Percentiles rank a stretch among this genome's conserved stretches.
Evolutionary conservation across 2,329 filamentous ascomycete species (phyloP).

Genomic region (Xylaria sp.): DNA sequence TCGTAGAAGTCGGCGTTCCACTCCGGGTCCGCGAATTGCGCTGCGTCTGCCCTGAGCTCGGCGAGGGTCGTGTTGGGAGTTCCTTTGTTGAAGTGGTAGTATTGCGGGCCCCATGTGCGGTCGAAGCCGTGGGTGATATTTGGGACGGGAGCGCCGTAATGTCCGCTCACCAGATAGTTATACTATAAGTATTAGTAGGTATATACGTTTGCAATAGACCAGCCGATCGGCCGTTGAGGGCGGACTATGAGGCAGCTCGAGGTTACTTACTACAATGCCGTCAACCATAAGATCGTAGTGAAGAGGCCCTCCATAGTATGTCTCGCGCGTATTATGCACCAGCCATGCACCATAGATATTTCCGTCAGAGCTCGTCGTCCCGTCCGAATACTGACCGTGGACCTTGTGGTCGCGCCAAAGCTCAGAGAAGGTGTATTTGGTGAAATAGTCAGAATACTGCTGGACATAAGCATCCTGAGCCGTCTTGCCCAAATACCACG

Average conservation of each 20-base stretch:
- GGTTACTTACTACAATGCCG: constrained; percentile 58
- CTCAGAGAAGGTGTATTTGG: constrained; percentile 72
- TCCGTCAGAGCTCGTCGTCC: constrained; percentile 61
- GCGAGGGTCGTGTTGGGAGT: constrained; percentile 57
- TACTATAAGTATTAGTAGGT: too few relatives aligned
- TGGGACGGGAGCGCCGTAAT: constrained; percentile 67
- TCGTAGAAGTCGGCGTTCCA: constrained; percentile 74
- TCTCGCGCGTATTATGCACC: constrained; percentile 72
- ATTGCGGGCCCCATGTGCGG: constrained; percentile 71
- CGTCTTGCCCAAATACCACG: constrained; percentile 67
- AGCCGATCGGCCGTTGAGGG: not conserved
- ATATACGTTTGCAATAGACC: too few relatives aligned
- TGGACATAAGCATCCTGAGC: constrained; percentile 66
- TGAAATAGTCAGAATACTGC: constrained; percentile 61
- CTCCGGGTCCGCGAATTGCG: constrained; percentile 59
- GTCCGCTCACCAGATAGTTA: constrained; percentile 61
- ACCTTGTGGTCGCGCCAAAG: constrained; percentile 65
- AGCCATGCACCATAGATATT: constrained; percentile 70
- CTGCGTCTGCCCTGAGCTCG: constrained; percentile 65
- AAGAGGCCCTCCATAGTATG: constrained; percentile 70
- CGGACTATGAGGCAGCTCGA: not conserved
- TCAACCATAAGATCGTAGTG: constrained; percentile 73
- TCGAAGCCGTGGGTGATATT: constrained; percentile 74
- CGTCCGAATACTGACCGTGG: constrained; percentile 61
- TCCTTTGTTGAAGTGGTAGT: constrained; percentile 72